Conservation (phyloP, 495 filamentous ascomycete genomes). For the Tetracladium marchalianum region DNA sequence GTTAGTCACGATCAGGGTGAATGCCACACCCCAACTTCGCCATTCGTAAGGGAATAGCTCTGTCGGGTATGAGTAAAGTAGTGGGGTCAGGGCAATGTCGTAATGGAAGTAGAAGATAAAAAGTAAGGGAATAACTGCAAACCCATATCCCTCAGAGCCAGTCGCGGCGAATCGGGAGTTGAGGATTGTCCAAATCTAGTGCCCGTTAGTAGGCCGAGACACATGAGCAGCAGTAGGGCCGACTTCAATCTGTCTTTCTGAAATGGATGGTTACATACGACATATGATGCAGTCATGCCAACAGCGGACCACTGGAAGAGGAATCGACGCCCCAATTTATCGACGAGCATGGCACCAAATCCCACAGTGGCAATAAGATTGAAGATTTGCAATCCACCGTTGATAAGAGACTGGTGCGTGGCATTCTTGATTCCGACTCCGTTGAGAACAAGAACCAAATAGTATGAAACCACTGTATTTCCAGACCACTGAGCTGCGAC, state of each 20-base stretch:
- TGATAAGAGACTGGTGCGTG: constrained; percentile 27
- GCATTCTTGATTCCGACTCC: constrained; percentile 38
- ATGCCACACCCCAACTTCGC: constrained; percentile 24
- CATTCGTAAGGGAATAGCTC: constrained; percentile 46
- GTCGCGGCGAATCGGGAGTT: not conserved
- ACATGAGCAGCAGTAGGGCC: too few relatives aligned
- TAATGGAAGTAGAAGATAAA: constrained; percentile 23
- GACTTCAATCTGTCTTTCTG: too few relatives aligned
- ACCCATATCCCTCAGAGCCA: constrained; percentile 1
- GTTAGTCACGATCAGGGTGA: not conserved
- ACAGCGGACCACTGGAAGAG: constrained; percentile 44
- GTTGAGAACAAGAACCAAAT: constrained; percentile 19
- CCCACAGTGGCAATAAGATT: constrained; percentile 35
- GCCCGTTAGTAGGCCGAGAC: too few relatives aligned
- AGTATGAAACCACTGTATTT: constrained; percentile 27
- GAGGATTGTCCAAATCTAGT: not conserved
- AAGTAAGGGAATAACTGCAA: constrained; percentile 11
- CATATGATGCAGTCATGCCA: constrained; percentile 49
- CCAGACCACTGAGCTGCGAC: constrained; percentile 28
- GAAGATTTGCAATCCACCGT: constrained; percentile 26
- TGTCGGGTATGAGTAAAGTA: constrained; percentile 37
- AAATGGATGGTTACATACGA: constrained; percentile 13
- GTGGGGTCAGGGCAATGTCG: constrained; percentile 26
- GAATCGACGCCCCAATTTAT: constrained; percentile 47
- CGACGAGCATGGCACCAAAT: constrained; percentile 34